Percentiles rank a stretch among this genome's conserved stretches.
These are phyloP conservation scores for Eremothecium sinecaudum DNA, from an alignment of 1,139 yeast genomes.

Conservation along the genomic window DNA sequence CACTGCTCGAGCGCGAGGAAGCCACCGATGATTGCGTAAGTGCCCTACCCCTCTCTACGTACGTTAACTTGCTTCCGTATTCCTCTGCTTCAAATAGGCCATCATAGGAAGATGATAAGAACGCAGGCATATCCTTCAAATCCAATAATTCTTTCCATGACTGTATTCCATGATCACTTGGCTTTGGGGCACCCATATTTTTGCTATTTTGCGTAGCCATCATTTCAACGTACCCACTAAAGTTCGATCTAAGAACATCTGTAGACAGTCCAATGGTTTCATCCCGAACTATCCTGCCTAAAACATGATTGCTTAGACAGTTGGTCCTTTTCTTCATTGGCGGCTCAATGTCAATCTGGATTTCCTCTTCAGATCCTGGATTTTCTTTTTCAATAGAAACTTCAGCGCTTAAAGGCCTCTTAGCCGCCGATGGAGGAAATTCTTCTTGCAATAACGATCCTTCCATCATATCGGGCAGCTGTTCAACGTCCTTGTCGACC, in stretches of 20 bases:
- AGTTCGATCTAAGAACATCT: conserved; percentile 19
- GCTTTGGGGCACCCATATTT: not conserved
- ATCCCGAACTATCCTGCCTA: conserved; percentile 15
- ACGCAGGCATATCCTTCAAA: conserved; percentile 8
- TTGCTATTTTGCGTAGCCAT: conserved; percentile 15
- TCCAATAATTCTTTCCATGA: conserved; percentile 10
- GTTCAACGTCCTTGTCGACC: not conserved
- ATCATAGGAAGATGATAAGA: conserved; percentile 5
- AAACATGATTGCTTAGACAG: not conserved
- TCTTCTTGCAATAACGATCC: conserved; percentile 3
- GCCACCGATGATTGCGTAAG: conserved; percentile 12
- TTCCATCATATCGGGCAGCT: conserved; percentile 4
- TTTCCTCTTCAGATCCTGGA: conserved; percentile 9
- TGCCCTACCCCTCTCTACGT: conserved; percentile 21
- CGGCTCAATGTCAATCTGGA: conserved; percentile 10
- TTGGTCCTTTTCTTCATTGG: not conserved
- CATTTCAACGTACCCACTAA: conserved; percentile 15
- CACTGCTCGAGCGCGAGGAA: conserved; percentile 20
- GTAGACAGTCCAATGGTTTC: conserved; percentile 22
- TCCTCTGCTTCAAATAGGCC: not conserved
- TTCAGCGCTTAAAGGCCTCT: conserved; percentile 7
- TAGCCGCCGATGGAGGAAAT: not conserved
- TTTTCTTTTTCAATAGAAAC: conserved; percentile 7
- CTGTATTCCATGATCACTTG: not conserved
- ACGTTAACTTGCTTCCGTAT: not conserved